These are phyloP conservation scores for Tolypocladium album DNA, from an alignment of 2,329 filamentous ascomycete species.

Conservation along the genomic window DNA sequence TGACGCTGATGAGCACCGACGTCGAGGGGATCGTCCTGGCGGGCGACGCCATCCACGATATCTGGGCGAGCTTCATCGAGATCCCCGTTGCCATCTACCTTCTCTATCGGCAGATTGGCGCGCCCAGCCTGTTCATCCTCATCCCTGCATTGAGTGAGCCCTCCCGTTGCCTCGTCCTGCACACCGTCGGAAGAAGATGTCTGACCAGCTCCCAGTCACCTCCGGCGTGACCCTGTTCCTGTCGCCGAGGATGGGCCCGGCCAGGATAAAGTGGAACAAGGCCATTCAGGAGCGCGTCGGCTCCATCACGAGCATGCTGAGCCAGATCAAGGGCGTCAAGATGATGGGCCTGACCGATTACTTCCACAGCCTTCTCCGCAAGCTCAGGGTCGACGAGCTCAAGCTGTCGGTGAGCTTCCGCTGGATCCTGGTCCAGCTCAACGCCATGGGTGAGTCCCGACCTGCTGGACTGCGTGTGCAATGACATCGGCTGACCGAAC, in stretches of 20 bases:
- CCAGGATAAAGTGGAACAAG: not conserved
- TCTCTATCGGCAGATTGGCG: not conserved
- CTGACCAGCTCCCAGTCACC: not conserved
- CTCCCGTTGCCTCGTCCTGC: not conserved
- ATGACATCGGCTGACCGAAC: not conserved
- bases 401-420: not conserved
- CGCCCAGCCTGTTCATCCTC: not conserved
- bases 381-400: not conserved
- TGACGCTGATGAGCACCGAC: not conserved
- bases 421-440: not conserved
- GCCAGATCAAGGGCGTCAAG: not conserved
- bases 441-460: not conserved
- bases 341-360: not conserved
- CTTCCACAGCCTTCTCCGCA: not conserved
- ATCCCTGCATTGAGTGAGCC: not conserved
- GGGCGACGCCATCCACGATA: not conserved
- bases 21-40: not conserved
- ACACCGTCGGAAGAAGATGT: not conserved
- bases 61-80: not conserved
- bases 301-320: not conserved
- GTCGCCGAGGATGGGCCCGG: not conserved
- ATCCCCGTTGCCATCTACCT: not conserved
- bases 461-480: not conserved
- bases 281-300: not conserved
- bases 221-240: not conserved